A percentile compares a stretch with the other conserved stretches of the same genome.
Evolutionary conservation across 257 asterid species (phyloP).

Genomic region (Solanum acaule): DNA sequence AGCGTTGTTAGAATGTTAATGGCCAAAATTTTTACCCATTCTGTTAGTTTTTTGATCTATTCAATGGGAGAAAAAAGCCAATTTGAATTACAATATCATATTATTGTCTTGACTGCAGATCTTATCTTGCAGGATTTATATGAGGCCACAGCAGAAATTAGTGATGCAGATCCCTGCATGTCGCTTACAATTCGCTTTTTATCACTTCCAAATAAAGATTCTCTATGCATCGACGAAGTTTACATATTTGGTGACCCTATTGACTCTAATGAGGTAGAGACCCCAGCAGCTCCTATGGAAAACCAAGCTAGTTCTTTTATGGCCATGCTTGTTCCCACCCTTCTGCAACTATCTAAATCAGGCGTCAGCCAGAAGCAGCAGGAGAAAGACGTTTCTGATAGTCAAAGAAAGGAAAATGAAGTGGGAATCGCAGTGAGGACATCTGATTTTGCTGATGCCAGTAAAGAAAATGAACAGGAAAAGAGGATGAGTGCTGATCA

Average conservation of each 20-base stretch:
- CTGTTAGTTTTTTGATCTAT: not conserved
- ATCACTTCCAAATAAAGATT: slow-evolving; percentile 70
- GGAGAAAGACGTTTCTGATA: slow-evolving; percentile 31
- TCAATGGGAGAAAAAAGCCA: slow-evolving; percentile 18
- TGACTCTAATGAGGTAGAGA: slow-evolving; percentile 38
- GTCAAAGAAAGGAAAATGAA: slow-evolving; percentile 26
- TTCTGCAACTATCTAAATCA: slow-evolving; percentile 75
- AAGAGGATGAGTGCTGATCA: slow-evolving; percentile 11
- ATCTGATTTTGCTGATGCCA: slow-evolving; percentile 18
- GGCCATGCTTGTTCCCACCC: slow-evolving; percentile 86
- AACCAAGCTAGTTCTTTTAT: slow-evolving; percentile 54
- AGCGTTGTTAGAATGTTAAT: not conserved
- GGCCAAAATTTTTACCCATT: not conserved
- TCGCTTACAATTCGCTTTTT: slow-evolving; percentile 65
- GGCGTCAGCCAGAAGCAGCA: slow-evolving; percentile 25
- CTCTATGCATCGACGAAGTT: slow-evolving; percentile 61
- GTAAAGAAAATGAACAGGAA: slow-evolving; percentile 4
- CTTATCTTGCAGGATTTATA: slow-evolving; percentile 52
- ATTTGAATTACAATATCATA: not conserved
- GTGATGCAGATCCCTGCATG: slow-evolving; percentile 66
- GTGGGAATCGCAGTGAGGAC: slow-evolving; percentile 15
- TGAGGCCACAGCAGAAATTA: slow-evolving; percentile 92
- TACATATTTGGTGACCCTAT: slow-evolving; percentile 55
- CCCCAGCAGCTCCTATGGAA: slow-evolving; percentile 27
- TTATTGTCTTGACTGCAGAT: not conserved